Evolutionary conservation across 2,329 filamentous ascomycete genomes (phyloP), one percentile per base, ranked within the genome.

Genomic region (Aspergillus fructus): DNA sequence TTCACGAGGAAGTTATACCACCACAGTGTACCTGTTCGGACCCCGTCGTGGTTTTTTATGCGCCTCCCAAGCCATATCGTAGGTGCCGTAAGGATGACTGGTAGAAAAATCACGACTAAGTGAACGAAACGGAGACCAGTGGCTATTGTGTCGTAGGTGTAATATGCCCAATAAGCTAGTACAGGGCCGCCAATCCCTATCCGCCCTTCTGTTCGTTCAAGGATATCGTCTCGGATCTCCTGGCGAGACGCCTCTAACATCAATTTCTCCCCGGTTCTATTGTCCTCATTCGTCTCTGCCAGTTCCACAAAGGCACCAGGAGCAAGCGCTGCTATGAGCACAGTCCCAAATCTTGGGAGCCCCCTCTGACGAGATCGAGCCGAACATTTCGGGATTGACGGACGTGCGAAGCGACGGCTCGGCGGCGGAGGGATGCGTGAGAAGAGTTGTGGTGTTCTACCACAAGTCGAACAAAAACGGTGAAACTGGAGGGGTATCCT

Each of bases 1-100:
- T 81, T 83, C 9, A 97, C 92, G 40, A 99, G 76, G 68, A 96
- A 94, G 3, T 81, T 80, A 77, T 97, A 99, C 94, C 94, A 99
- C 91, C 90, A 96, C 3, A 97, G 69, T 0, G 93, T 93, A 0
- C 94, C 93, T 5, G 78, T 82, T 61, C 91, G 83, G 76, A 96
- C 91, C 62, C 90, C 85, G 65, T 91, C 88, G 56, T 82, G 83
- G 34, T 86, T 78, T 2, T 82, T 77, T 49, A 85, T 79, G 46
- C 88, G 80, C 34, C 73, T 71, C 1, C 94, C 94, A 56, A 96
- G 59, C 89, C 90, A 97, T 56, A 96, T 86, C 0, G 81, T 82
- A 0, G 94, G 94, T 6, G 96, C 85, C 0, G 90, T 83, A 2
- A 89, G 72, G 53, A 99, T 86, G 42, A 99, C 92, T 0, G 94